A percentile compares a stretch with the other conserved stretches of the same genome.
phyloP scores from a whole-genome alignment of 2,329 filamentous ascomycete genomes.

The Fusarium sp. region DNA sequence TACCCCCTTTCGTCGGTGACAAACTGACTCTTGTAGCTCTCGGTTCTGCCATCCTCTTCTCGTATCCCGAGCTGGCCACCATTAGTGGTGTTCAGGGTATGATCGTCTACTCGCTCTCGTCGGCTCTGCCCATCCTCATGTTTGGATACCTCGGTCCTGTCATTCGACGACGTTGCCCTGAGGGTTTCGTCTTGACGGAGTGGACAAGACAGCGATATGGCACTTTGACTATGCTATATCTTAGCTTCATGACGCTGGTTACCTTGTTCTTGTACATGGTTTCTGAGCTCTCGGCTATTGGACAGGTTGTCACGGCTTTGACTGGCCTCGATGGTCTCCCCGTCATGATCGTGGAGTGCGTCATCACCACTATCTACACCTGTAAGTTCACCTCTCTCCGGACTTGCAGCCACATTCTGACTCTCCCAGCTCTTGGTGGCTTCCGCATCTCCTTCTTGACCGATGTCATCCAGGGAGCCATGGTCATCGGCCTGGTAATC shows the following conservation, averaged over 20 bases:
- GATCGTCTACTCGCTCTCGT: constrained; percentile 79
- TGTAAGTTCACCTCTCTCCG: constrained; percentile 60
- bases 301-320: constrained; percentile 80
- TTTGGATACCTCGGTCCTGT: constrained; percentile 82
- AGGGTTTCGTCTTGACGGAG: constrained; percentile 86
- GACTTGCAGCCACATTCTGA: background rate
- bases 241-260: constrained; percentile 82
- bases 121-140: constrained; percentile 77
- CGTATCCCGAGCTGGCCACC: constrained; percentile 84
- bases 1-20: constrained; percentile 32
- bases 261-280: constrained; percentile 92
- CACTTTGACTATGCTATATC: constrained; percentile 73
- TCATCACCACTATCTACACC: constrained; percentile 85
- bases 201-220: constrained; percentile 87
- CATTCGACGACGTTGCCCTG: constrained; percentile 82
- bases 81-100: constrained; percentile 84
- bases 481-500: constrained; percentile 81
- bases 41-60: constrained; percentile 85
- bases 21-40: constrained; percentile 73
- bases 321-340: constrained; percentile 81
- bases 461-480: constrained; percentile 82
- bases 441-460: constrained; percentile 89
- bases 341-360: constrained; percentile 81
- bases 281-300: constrained; percentile 82
- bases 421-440: constrained; percentile 76